A percentile compares a stretch with the other conserved stretches of the same genome.
Conservation (phyloP, 2,329 filamentous ascomycete species). For the Paecilomyces niveus region DNA sequence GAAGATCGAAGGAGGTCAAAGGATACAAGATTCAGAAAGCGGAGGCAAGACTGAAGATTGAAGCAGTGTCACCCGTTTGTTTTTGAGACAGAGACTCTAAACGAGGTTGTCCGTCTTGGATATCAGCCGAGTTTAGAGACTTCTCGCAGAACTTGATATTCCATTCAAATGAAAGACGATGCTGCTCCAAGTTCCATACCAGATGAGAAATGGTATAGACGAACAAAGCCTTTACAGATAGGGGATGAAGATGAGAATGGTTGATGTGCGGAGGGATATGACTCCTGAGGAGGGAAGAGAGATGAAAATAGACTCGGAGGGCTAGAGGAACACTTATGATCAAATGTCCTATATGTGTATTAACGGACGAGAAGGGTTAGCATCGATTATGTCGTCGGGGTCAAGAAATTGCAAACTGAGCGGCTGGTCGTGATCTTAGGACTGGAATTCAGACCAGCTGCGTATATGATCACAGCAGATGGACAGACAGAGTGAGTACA, state of each 20-base stretch:
- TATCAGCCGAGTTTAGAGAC: background rate
- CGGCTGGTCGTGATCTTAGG: background rate
- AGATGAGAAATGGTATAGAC: background rate
- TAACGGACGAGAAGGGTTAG: background rate
- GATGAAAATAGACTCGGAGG: background rate
- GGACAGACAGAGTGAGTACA: background rate
- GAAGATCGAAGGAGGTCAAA: background rate
- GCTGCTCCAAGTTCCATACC: background rate
- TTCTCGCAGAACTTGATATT: background rate
- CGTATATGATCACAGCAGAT: background rate
- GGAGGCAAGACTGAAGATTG: background rate
- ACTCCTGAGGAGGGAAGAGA: background rate
- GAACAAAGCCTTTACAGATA: background rate
- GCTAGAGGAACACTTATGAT: background rate
- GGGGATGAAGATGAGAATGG: background rate
- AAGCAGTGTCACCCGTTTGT: background rate
- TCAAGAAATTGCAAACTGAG: background rate
- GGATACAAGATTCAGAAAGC: background rate
- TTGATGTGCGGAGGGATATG: background rate
- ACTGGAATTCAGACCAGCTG: background rate
- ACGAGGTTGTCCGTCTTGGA: background rate
- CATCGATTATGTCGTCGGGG: background rate
- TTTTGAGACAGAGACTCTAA: background rate
- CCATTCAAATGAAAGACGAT: background rate
- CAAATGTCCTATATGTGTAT: background rate